These are phyloP conservation scores for Colletotrichum horii DNA, from an alignment of 2,329 filamentous ascomycete genomes.

Conservation along the genomic window DNA sequence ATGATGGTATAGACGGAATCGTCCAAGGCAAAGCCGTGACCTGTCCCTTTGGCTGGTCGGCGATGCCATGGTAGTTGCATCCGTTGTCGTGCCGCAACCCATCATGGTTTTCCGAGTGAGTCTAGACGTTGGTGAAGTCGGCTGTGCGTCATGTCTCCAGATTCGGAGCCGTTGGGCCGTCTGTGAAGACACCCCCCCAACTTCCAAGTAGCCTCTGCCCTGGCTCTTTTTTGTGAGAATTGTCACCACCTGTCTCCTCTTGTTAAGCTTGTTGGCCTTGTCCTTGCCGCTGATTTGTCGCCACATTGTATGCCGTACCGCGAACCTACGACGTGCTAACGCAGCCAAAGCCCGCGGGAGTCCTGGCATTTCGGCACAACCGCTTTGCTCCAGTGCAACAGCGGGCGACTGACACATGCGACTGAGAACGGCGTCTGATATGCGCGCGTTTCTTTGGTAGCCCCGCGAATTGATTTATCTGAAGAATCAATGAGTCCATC, in stretches of 20 bases:
- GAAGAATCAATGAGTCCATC: background rate
- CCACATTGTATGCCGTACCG: background rate
- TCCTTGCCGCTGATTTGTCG: background rate
- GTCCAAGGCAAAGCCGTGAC: background rate
- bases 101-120: background rate
- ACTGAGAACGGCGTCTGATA: background rate
- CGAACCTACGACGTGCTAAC: background rate
- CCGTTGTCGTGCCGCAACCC: background rate
- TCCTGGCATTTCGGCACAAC: background rate
- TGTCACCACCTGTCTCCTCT: background rate
- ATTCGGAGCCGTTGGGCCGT: background rate
- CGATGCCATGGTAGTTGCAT: background rate
- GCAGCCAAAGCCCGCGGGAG: background rate
- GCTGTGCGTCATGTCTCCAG: constrained; percentile 8
- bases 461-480: background rate
- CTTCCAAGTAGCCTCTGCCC: background rate
- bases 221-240: background rate
- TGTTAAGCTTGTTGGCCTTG: background rate
- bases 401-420: background rate
- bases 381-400: background rate
- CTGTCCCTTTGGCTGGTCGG: background rate
- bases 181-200: background rate
- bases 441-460: background rate
- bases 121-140: constrained; percentile 10
- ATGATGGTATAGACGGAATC: background rate